Percentiles rank a stretch among this genome's conserved stretches.
Conservation (phyloP, 176 grass and related monocot species). For the Tillandsia leiboldiana region DNA sequence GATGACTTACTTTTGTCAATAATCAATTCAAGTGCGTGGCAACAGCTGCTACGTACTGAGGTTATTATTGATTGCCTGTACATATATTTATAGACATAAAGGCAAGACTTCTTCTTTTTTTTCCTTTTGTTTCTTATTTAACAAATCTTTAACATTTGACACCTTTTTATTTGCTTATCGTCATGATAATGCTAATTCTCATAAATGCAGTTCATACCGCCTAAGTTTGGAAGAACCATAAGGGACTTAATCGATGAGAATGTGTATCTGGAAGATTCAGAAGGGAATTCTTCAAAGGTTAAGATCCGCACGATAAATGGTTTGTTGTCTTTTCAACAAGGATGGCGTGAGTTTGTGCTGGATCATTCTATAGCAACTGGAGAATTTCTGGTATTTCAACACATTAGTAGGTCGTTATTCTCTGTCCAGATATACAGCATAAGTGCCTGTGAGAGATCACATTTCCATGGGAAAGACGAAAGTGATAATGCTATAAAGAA, state of each 20-base stretch:
- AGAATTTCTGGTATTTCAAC: constrained; percentile 41
- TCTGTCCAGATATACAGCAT: constrained; percentile 39
- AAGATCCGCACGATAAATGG: constrained; percentile 24
- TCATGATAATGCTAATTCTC: neutral
- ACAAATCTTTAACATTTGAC: too few species aligned
- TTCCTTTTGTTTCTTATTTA: too few species aligned
- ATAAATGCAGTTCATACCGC: constrained; percentile 50
- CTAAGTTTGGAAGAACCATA: constrained; percentile 8
- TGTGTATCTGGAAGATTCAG: constrained; percentile 38
- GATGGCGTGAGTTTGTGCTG: constrained; percentile 52
- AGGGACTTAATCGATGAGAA: constrained; percentile 13
- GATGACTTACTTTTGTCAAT: too few species aligned
- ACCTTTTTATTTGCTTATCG: neutral
- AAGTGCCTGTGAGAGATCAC: constrained; percentile 29
- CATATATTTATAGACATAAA: too few species aligned
- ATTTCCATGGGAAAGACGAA: neutral
- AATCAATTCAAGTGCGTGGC: too few species aligned
- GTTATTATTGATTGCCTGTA: too few species aligned
- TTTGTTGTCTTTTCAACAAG: constrained; percentile 35
- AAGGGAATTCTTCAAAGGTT: constrained; percentile 21
- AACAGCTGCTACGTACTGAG: too few species aligned
- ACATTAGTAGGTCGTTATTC: constrained; percentile 25
- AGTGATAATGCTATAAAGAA: neutral
- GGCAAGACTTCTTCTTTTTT: too few species aligned
- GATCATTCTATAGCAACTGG: constrained; percentile 35